A percentile compares a stretch with the other conserved stretches of the same genome.
phyloP scores from a whole-genome alignment of 2,329 filamentous ascomycete genomes.

The Keithomyces neogunnii region DNA sequence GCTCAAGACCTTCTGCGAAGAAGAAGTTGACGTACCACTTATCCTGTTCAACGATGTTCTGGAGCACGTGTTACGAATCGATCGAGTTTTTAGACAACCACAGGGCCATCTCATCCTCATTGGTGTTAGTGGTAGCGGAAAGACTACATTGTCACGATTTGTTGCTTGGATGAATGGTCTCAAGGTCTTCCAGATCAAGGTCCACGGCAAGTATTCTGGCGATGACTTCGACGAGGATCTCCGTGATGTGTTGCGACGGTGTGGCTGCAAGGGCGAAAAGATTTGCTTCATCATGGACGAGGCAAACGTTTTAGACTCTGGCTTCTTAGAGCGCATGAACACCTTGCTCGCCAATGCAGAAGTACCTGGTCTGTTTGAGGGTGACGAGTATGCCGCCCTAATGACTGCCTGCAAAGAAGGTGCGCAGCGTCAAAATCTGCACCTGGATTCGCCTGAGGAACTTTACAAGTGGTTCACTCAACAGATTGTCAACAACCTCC shows the following conservation, averaged over 20 bases:
- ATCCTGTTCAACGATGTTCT: constrained; percentile 99
- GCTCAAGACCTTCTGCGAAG: constrained; percentile 96
- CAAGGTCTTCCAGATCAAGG: constrained; percentile 99
- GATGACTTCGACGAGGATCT: constrained; percentile 99
- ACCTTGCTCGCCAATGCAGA: constrained; percentile 98
- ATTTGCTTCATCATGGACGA: constrained; percentile 99
- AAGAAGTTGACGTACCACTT: constrained; percentile 96
- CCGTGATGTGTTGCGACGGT: constrained; percentile 83
- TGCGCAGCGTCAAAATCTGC: constrained; percentile 86
- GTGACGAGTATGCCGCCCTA: constrained; percentile 95
- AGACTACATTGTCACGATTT: constrained; percentile 95
- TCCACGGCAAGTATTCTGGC: constrained; percentile 94
- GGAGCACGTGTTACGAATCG: constrained; percentile 95
- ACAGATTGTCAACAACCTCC: constrained; percentile 97
- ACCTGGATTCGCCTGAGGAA: constrained; percentile 96
- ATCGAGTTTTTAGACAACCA: constrained; percentile 95
- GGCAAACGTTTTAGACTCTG: constrained; percentile 94
- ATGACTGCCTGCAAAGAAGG: constrained; percentile 99
- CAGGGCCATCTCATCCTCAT: constrained; percentile 98
- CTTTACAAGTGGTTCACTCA: constrained; percentile 99
- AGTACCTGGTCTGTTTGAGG: constrained; percentile 95
- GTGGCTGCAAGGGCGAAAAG: constrained; percentile 97
- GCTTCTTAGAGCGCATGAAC: constrained; percentile 99
- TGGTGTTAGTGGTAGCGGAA: constrained; percentile 95
- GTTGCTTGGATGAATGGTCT: constrained; percentile 99